Evolutionary conservation across 2,329 filamentous ascomycete genomes (phyloP).

Genomic region (Alternaria infectoria): DNA sequence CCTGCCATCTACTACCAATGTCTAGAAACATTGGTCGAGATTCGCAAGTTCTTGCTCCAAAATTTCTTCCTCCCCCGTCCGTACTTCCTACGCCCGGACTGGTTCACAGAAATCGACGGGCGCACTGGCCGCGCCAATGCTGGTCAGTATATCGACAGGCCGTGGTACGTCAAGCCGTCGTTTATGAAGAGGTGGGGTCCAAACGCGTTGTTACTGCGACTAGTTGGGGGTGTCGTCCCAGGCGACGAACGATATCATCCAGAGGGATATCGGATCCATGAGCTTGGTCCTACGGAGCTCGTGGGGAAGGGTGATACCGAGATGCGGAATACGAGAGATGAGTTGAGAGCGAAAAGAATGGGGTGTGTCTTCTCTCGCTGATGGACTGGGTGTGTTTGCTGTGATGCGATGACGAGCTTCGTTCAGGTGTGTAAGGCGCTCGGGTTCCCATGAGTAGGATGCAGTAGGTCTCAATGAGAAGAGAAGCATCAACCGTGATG

Average conservation of each 20-base stretch:
- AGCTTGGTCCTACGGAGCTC: slow-evolving; percentile 67
- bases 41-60: slow-evolving; percentile 61
- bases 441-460: too few species aligned
- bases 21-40: slow-evolving; percentile 49
- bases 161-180: slow-evolving; percentile 39
- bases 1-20: not conserved
- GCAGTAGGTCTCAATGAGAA: too few species aligned
- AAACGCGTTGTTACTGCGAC: slow-evolving; percentile 48
- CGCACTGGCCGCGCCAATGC: slow-evolving; percentile 40
- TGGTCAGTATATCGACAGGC: slow-evolving; percentile 29
- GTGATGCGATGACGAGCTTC: too few species aligned
- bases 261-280: slow-evolving; percentile 61
- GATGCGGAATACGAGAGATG: not conserved
- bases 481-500: too few species aligned
- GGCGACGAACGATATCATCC: slow-evolving; percentile 61
- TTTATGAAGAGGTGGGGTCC: slow-evolving; percentile 25
- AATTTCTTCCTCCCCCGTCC: slow-evolving; percentile 67
- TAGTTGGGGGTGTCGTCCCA: slow-evolving; percentile 69
- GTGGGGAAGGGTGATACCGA: slow-evolving; percentile 52
- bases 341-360: not conserved
- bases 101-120: slow-evolving; percentile 44
- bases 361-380: not conserved
- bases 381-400: not conserved
- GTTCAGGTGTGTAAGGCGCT: too few species aligned
- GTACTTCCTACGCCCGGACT: slow-evolving; percentile 51